Evolutionary conservation across 2,329 filamentous ascomycete species (phyloP).

Genomic region (Cercospora sesami): DNA sequence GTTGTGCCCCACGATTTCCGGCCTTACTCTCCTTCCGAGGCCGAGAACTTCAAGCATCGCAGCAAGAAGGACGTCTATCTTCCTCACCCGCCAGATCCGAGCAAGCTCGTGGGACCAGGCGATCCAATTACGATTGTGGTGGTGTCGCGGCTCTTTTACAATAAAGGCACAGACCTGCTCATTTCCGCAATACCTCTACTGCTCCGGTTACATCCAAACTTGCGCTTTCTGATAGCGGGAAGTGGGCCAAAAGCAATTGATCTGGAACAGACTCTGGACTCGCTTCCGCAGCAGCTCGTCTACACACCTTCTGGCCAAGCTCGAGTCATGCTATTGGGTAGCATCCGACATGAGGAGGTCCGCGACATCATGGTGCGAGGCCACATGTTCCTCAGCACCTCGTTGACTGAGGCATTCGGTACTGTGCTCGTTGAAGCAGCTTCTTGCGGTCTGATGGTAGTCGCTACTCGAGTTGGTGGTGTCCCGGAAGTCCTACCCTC

Average conservation of each 20-base stretch:
- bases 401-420: constrained; percentile 92
- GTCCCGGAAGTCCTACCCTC: constrained; percentile 94
- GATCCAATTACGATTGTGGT: constrained; percentile 95
- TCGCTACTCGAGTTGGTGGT: constrained; percentile 92
- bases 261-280: constrained; percentile 94
- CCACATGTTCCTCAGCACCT: constrained; percentile 94
- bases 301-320: constrained; percentile 67
- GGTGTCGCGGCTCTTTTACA: constrained; percentile 96
- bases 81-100: constrained; percentile 54
- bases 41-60: constrained; percentile 24
- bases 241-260: constrained; percentile 97
- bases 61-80: constrained; percentile 39
- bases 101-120: constrained; percentile 71
- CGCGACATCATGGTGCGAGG: constrained; percentile 96
- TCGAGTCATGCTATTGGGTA: constrained; percentile 86
- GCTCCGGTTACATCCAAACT: constrained; percentile 83
- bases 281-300: constrained; percentile 43
- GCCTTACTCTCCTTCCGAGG: constrained; percentile 57
- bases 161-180: constrained; percentile 96
- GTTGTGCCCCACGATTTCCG: constrained; percentile 95
- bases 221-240: constrained; percentile 94
- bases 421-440: constrained; percentile 98
- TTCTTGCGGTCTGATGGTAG: constrained; percentile 91
- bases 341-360: constrained; percentile 92
- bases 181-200: constrained; percentile 94